Evolutionary conservation across 306 rosid species (phyloP), one percentile per base, ranked within the genome.

Genomic region (Trifolium dubium): DNA sequence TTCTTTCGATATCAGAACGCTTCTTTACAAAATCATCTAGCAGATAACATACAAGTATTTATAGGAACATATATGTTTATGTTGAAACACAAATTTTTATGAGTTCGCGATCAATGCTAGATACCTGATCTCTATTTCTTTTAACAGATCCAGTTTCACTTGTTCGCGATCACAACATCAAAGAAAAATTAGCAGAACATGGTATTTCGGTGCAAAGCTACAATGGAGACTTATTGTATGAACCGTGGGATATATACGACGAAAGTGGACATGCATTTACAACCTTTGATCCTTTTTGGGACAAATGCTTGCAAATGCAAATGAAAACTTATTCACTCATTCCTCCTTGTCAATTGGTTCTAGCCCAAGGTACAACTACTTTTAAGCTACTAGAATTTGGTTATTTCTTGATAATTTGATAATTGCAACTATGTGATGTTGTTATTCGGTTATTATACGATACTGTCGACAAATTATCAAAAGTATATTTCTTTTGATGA

Each of bases 121-220:
- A 19, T 73, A 32, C 39, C 8, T 61, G 62, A 62, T 53, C n/a
- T 18, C 40, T 47, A 17, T 8, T 69, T 62, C 50, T 39, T 54
- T 66, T 76, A 1, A 3, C 60, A 76, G 79, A 75, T 67, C 73
- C 79, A 3, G 39, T 75, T 54, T 75, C 79, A 0, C 79, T 75
- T 54, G 79, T 75, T 75, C 73, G 79, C 4, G 79, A 75, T 75
- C 79, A 75, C 28, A 55, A 74, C 77, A 74, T 91, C 77, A 94
- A 89, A 83, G 91, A 84, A 81, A 91, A 91, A 78, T 84, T 94
- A 69, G 84, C 67, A 17, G 96, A 88, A 72, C 78, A 71, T 8
- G 97, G 92, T 61, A 83, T 91, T 65, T 84, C 92, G 44, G 97
- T 94, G 81, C 90, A 86, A 73, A 94, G 96, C 87, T 94, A 83